Evolutionary conservation across 1,139 yeast species (phyloP).

Genomic region (Zhuliangozyma blackwelliae): DNA sequence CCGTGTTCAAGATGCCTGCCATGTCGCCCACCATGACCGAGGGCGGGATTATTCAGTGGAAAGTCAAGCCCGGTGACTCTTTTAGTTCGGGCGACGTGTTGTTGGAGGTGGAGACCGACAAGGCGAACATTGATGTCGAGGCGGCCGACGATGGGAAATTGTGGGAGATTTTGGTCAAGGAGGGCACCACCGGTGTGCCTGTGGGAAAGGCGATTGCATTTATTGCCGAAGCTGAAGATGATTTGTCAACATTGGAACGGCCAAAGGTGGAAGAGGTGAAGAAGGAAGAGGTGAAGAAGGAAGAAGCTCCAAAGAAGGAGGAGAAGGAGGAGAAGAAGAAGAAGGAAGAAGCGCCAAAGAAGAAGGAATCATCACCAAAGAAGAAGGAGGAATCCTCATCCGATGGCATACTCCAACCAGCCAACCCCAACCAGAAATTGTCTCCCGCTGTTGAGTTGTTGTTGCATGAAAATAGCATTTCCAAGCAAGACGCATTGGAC

Average conservation of each 20-base stretch:
- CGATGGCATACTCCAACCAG: slow-evolving; percentile 28
- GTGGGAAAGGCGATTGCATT: slow-evolving; percentile 92
- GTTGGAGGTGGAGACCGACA: slow-evolving; percentile 88
- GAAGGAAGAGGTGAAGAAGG: slow-evolving; percentile 11
- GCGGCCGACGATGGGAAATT: slow-evolving; percentile 88
- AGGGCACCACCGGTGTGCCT: slow-evolving; percentile 73
- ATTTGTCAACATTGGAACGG: slow-evolving; percentile 55
- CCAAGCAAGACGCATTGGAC: slow-evolving; percentile 62
- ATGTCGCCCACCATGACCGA: slow-evolving; percentile 99
- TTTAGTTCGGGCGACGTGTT: slow-evolving; percentile 83
- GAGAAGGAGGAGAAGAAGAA: neutral
- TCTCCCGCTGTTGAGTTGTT: slow-evolving; percentile 79
- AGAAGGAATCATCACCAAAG: slow-evolving; percentile 5
- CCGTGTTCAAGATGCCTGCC: slow-evolving; percentile 88
- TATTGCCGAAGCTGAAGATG: slow-evolving; percentile 85
- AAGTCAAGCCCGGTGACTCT: slow-evolving; percentile 73
- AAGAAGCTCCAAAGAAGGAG: slow-evolving; percentile 2
- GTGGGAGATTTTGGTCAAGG: slow-evolving; percentile 67
- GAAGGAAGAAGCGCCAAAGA: slow-evolving; percentile 2
- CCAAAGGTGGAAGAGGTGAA: slow-evolving; percentile 38
- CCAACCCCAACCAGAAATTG: slow-evolving; percentile 62
- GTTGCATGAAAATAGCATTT: slow-evolving; percentile 56
- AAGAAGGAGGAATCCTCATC: slow-evolving; percentile 6
- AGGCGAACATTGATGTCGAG: slow-evolving; percentile 90
- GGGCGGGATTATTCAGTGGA: slow-evolving; percentile 97